phyloP scores from a whole-genome alignment of 202 grass and related monocot genomes.

The Schoenoplectus tabernaemontani region DNA sequence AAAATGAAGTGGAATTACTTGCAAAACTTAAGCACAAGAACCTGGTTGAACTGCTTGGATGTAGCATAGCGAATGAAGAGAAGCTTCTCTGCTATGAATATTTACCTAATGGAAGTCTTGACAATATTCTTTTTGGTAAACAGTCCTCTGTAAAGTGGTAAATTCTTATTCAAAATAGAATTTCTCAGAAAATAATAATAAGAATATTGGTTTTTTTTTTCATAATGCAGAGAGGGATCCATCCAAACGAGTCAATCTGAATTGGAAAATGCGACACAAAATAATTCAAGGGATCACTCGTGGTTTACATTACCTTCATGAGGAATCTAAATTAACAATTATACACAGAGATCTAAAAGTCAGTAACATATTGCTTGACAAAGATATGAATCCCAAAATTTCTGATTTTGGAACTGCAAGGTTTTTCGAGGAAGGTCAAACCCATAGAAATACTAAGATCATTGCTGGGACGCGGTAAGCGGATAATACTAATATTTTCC shows the following conservation, averaged over 20 bases:
- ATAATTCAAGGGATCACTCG: constrained; percentile 21
- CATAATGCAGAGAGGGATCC: background rate
- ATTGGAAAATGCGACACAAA: constrained; percentile 5
- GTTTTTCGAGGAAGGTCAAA: constrained; percentile 24
- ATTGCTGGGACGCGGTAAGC: constrained; percentile 30
- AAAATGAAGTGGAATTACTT: constrained; percentile 16
- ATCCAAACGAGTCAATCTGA: background rate
- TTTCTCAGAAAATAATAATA: background rate
- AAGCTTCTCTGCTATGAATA: constrained; percentile 24
- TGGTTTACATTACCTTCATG: constrained; percentile 28
- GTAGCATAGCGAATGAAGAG: constrained; percentile 1
- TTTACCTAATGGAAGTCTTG: constrained; percentile 23
- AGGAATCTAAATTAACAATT: constrained; percentile 23
- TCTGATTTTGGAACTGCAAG: constrained; percentile 30
- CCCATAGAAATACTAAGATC: constrained; percentile 5
- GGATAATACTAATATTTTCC: too few species aligned
- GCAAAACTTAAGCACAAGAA: constrained; percentile 22
- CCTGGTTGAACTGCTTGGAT: constrained; percentile 6
- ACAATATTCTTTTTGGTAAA: constrained; percentile 25
- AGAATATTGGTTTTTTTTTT: background rate
- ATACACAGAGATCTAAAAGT: constrained; percentile 31
- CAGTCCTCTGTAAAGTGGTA: background rate
- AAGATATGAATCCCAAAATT: constrained; percentile 29
- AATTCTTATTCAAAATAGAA: background rate
- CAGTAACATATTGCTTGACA: constrained; percentile 29